phyloP scores from a whole-genome alignment of 2,329 filamentous ascomycete genomes.

The Diaporthe sp. region DNA sequence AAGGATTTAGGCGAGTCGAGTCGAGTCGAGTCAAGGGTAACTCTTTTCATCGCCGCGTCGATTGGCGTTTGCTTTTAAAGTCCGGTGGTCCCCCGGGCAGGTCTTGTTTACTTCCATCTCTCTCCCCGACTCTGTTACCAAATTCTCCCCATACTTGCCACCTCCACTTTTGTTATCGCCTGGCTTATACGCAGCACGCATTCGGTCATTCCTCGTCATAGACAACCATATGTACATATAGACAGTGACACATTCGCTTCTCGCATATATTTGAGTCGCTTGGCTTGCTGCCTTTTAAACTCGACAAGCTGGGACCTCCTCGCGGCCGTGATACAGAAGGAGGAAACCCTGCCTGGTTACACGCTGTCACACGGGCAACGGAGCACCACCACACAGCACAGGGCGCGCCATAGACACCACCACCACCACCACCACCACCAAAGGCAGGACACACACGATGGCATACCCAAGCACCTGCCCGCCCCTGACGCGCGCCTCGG shows the following conservation, averaged over 20 bases:
- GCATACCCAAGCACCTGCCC: constrained; percentile 64
- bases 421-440: neutral
- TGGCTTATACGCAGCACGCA: neutral
- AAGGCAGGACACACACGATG: constrained; percentile 49
- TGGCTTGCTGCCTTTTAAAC: no score
- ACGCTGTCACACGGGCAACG: neutral
- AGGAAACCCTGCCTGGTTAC: no score
- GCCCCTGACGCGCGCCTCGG: constrained; percentile 78
- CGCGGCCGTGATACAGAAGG: neutral
- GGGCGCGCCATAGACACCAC: no score
- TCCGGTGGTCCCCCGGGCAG: neutral
- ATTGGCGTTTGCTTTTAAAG: neutral
- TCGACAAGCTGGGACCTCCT: neutral
- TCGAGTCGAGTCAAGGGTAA: neutral
- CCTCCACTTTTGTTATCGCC: constrained; percentile 3
- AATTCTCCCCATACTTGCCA: neutral
- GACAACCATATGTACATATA: neutral
- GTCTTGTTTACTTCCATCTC: neutral
- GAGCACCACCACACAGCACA: neutral
- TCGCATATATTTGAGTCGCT: neutral
- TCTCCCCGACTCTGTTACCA: neutral
- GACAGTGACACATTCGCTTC: neutral
- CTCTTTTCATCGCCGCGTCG: neutral
- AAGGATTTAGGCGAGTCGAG: neutral
- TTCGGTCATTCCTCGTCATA: no score